These are phyloP conservation scores for Rhynchosporium graminicola DNA, from an alignment of 2,329 filamentous ascomycete genomes.

Conservation along the genomic window DNA sequence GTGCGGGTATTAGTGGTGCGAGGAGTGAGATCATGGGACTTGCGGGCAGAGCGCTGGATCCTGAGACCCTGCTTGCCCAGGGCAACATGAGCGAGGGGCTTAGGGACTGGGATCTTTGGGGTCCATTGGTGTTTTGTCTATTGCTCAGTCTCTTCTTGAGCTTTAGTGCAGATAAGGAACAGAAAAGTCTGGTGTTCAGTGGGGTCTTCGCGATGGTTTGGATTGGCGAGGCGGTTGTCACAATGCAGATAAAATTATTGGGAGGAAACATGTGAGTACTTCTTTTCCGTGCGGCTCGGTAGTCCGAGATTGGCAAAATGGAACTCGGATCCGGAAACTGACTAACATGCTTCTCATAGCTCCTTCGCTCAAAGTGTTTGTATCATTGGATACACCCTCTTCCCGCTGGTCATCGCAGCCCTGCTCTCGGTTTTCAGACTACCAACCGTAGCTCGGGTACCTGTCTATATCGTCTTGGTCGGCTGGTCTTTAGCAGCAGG, in stretches of 20 bases:
- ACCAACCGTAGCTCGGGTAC: constrained; percentile 79
- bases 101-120: constrained; percentile 98
- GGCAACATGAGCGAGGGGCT: constrained; percentile 85
- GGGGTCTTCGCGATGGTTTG: constrained; percentile 96
- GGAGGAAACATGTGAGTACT: constrained; percentile 90
- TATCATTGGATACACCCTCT: constrained; percentile 97
- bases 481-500: constrained; percentile 94
- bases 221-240: constrained; percentile 95
- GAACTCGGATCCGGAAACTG: constrained; percentile 17
- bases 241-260: constrained; percentile 94
- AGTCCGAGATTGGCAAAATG: too few relatives aligned
- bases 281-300: neutral
- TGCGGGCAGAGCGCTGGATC: constrained; percentile 62
- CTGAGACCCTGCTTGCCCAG: constrained; percentile 59
- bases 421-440: constrained; percentile 82
- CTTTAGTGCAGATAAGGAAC: constrained; percentile 73
- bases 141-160: constrained; percentile 86
- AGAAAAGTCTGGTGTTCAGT: constrained; percentile 88
- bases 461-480: constrained; percentile 85
- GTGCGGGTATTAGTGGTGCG: constrained; percentile 58
- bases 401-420: constrained; percentile 91
- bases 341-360: constrained; percentile 51
- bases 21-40: constrained; percentile 63
- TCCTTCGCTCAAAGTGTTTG: constrained; percentile 98
- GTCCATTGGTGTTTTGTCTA: constrained; percentile 90